These are phyloP conservation scores for Polymyxa betae DNA, from an alignment of 208 protist species.

Conservation along the genomic window DNA sequence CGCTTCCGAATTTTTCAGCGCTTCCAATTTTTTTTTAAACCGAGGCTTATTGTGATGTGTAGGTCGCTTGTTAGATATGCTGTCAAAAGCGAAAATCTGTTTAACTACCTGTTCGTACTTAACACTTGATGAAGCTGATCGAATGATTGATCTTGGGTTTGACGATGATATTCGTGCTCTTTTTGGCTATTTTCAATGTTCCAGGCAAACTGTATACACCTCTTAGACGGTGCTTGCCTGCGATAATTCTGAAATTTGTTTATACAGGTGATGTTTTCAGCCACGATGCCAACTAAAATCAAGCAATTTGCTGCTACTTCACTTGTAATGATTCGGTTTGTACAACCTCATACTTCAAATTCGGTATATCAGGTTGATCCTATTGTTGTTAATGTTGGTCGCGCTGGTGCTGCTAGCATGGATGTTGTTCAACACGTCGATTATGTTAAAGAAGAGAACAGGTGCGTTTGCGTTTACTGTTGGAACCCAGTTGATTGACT, in stretches of 20 bases:
- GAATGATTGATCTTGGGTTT: conserved; percentile 78
- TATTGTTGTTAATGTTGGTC: conserved; percentile 85
- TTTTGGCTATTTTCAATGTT: conserved; percentile 73
- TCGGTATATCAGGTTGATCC: conserved; percentile 63
- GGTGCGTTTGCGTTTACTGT: conserved; percentile 41
- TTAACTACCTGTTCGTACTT: conserved; percentile 78
- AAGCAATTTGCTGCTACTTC: conserved; percentile 78
- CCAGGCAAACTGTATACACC: conserved; percentile 78
- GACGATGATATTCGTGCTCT: conserved; percentile 71
- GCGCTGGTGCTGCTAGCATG: conserved; percentile 84
- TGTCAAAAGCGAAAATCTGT: conserved; percentile 76
- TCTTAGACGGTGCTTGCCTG: not conserved
- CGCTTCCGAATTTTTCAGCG: too few species aligned
- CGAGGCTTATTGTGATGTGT: not conserved
- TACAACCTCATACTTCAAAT: not conserved
- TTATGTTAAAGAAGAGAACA: conserved; percentile 82
- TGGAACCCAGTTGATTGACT: not conserved
- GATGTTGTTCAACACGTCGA: conserved; percentile 84
- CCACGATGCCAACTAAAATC: conserved; percentile 88
- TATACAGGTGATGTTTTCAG: conserved; percentile 80
- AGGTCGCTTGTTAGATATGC: conserved; percentile 80
- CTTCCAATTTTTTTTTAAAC: too few species aligned
- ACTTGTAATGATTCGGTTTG: not conserved
- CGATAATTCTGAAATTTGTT: not conserved
- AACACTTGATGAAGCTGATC: conserved; percentile 86